Evolutionary conservation across 129 eudicot genomes (phyloP), one percentile per base, ranked within the genome.

Genomic region (Flaveria trinervia): DNA sequence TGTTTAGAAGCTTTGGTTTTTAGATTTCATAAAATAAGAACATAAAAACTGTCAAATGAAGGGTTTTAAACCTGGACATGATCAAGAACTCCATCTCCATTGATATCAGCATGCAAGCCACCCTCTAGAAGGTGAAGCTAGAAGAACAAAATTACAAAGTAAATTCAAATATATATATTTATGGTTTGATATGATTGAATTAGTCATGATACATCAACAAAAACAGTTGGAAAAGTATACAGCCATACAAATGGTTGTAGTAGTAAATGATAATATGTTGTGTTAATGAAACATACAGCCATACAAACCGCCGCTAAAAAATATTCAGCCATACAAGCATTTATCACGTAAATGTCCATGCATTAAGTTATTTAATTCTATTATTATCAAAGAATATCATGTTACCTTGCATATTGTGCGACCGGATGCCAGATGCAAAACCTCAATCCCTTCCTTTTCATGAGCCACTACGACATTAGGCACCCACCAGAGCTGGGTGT

Each of bases 91-190:
- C 97, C 99, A 84, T 95, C 99, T 72, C 99, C 99, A 68, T 95
- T 92, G 30, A 95, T 77, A 81, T 95, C 99, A 81, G 97, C 97
- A 92, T 95, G 99, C 78, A 95, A 86, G 26, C 99, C 99, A 72
- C 99, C 97, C 77, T 92, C 97, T 88, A 84, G 97, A 82, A 95
- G 99, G 77, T 92, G 99, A 80, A 95, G 89, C 97, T 91, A 89
- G 44, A 30, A 51, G 22, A 66, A 68, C 18, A 52, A 75, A 74
- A 10, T 73, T 61, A 60, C 44, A 71, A 5, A 39, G 65, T 70
- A 7, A 68, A 77, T 77, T 55, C 13, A 11, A 16, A 16, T 26
- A 68, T 8, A 25, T 2, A 56, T 59, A 50, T 65, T 10, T 23
- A 49, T 17, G 48, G 52, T n/a, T 64, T 14, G 4, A 20, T 6